Evolutionary conservation across 176 grass and related monocot genomes (phyloP).

Genomic region (Musa itinerans): DNA sequence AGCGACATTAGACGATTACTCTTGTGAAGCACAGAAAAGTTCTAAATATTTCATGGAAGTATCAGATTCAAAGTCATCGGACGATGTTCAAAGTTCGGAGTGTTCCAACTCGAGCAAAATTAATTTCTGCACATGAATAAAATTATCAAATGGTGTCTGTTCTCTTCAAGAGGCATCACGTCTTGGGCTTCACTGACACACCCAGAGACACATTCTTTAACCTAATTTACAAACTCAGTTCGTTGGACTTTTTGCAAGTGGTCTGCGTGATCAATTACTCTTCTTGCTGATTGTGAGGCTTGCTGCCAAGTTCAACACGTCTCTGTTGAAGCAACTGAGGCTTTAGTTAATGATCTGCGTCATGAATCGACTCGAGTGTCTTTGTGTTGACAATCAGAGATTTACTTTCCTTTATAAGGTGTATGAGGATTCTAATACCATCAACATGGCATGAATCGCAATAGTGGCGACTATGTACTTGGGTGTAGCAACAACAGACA

Average conservation of each 20-base stretch:
- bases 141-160: neutral
- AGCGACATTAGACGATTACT: conserved; percentile 73
- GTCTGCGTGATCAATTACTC: neutral
- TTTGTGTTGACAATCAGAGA: no score
- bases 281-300: neutral
- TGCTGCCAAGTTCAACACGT: no score
- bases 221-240: neutral
- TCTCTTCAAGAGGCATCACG: neutral
- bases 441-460: no score
- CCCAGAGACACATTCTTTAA: neutral
- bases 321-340: no score
- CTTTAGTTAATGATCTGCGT: no score
- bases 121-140: neutral
- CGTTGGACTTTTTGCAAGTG: neutral
- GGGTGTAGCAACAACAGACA: no score
- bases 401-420: no score
- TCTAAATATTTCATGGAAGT: neutral
- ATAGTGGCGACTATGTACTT: no score
- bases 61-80: neutral
- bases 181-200: neutral
- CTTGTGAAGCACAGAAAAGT: conserved; percentile 29
- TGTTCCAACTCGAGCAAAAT: neutral
- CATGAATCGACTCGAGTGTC: no score
- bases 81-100: neutral
- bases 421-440: no score